A percentile compares a stretch with the other conserved stretches of the same genome.
These are phyloP conservation scores for Candida berthetii DNA, from an alignment of 805 yeast genomes.

Conservation along the genomic window DNA sequence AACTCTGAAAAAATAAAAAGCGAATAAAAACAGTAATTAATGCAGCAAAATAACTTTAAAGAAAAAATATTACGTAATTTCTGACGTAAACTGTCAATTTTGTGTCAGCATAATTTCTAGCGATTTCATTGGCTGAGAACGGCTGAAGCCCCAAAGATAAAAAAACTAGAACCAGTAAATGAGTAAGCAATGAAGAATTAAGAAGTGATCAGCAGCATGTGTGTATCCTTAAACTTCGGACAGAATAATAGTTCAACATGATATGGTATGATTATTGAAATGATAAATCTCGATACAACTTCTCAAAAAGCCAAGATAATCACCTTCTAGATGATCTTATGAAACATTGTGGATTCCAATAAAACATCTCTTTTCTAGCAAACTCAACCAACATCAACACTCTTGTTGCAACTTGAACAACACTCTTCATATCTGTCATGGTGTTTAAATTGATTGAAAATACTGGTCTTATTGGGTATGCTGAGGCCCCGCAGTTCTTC, in stretches of 20 bases:
- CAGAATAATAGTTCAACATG: too few species aligned
- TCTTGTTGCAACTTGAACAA: background rate
- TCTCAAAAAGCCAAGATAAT: too few species aligned
- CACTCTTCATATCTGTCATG: background rate
- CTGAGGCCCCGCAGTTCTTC: background rate
- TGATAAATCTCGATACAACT: too few species aligned
- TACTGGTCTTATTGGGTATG: background rate
- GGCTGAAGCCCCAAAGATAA: background rate
- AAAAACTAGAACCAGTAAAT: too few species aligned
- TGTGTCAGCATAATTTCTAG: conserved; percentile 1
- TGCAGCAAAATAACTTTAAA: too few species aligned
- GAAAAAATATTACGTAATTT: background rate
- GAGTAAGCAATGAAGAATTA: too few species aligned
- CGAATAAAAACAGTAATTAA: too few species aligned
- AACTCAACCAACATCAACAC: conserved; percentile 1
- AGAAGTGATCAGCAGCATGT: too few species aligned
- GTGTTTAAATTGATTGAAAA: background rate
- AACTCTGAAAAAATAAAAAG: too few species aligned
- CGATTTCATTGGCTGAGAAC: background rate
- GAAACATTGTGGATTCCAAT: background rate
- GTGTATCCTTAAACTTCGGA: too few species aligned
- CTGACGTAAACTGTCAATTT: background rate
- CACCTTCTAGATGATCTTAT: background rate
- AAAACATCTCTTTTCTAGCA: conserved; percentile 1
- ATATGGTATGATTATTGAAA: too few species aligned